A percentile compares a stretch with the other conserved stretches of the same genome.
Conservation (phyloP, 2,329 filamentous ascomycete genomes). For the Aspergillus arachidicola region DNA sequence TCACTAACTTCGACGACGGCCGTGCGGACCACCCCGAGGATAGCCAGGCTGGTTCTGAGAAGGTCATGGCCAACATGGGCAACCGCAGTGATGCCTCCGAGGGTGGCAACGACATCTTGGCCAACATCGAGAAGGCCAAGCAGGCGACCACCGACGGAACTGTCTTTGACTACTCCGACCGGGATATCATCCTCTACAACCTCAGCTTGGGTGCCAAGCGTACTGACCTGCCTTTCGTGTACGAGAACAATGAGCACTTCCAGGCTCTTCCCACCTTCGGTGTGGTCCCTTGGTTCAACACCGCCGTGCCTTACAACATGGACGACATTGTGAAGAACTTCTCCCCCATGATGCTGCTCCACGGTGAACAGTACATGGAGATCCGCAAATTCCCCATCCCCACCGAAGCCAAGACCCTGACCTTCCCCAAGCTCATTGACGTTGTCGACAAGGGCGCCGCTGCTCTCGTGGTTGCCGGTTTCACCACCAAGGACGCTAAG, state of each 20-base stretch:
- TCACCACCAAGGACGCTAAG: constrained; percentile 79
- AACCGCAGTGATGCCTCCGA: constrained; percentile 63
- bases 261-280: constrained; percentile 93
- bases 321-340: constrained; percentile 91
- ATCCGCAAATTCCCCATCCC: constrained; percentile 90
- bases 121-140: constrained; percentile 75
- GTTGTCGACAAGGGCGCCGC: constrained; percentile 95
- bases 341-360: constrained; percentile 96
- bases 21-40: constrained; percentile 85
- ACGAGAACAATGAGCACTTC: constrained; percentile 89
- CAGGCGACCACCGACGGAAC: constrained; percentile 71
- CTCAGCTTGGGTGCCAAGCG: constrained; percentile 90
- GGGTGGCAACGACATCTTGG: constrained; percentile 66
- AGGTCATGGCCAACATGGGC: constrained; percentile 80
- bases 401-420: constrained; percentile 75
- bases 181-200: constrained; percentile 93
- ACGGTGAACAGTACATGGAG: constrained; percentile 98
- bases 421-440: constrained; percentile 80
- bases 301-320: constrained; percentile 76
- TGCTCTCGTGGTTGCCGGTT: constrained; percentile 77
- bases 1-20: constrained; percentile 84
- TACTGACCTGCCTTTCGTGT: constrained; percentile 83
- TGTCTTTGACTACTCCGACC: constrained; percentile 80
- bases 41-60: constrained; percentile 74
- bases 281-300: constrained; percentile 91